These are phyloP conservation scores for Biscogniauxia sp. DNA, from an alignment of 2,329 filamentous ascomycete genomes.

Conservation along the genomic window DNA sequence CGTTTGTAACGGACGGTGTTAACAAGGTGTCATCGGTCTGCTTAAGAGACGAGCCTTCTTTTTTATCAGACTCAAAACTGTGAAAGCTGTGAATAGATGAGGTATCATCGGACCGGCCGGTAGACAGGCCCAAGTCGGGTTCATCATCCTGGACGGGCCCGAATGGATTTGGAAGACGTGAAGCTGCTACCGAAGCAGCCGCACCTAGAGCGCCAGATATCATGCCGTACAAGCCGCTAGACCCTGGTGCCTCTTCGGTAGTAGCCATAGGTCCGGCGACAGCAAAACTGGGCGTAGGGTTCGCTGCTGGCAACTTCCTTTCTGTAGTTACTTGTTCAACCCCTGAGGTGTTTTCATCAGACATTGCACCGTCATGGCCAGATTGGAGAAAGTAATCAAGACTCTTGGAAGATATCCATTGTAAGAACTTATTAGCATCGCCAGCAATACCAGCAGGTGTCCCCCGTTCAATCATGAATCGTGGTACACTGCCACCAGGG, in stretches of 20 bases:
- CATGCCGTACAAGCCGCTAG: constrained; percentile 54
- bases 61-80: constrained; percentile 50
- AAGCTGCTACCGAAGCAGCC: constrained; percentile 51
- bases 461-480: constrained; percentile 87
- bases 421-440: constrained; percentile 77
- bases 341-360: constrained; percentile 26
- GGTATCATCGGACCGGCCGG: constrained; percentile 37
- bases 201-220: constrained; percentile 51
- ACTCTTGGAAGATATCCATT: constrained; percentile 60
- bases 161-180: constrained; percentile 38
- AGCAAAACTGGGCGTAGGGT: constrained; percentile 16
- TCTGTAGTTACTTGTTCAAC: constrained; percentile 29
- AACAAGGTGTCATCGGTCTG: constrained; percentile 14
- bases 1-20: constrained; percentile 24
- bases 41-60: constrained; percentile 29
- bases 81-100: constrained; percentile 51
- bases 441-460: constrained; percentile 77
- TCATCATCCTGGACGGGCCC: constrained; percentile 31
- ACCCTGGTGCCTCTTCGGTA: constrained; percentile 32
- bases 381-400: constrained; percentile 34
- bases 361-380: constrained; percentile 15
- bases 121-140: constrained; percentile 29
- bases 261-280: constrained; percentile 11
- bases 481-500: constrained; percentile 81
- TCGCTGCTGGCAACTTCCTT: constrained; percentile 19